Evolutionary conservation across 495 filamentous ascomycete genomes (phyloP).

Genomic region (Annulohypoxylon stygium): DNA sequence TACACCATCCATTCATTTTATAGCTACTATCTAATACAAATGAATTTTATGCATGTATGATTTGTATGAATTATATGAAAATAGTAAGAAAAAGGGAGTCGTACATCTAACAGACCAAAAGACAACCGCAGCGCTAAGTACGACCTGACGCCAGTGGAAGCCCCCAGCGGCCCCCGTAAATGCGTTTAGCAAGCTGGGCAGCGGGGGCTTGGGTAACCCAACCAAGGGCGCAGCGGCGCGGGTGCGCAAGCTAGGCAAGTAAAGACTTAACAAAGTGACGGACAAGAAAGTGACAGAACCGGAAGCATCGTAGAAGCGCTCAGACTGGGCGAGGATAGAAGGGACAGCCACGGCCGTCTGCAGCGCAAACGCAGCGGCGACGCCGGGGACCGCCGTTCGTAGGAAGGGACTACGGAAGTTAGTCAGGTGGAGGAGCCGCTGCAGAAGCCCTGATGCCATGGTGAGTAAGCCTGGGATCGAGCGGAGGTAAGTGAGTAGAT

Average conservation of each 20-base stretch:
- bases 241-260: constrained; percentile 69
- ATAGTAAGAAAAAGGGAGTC: constrained; percentile 25
- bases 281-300: constrained; percentile 72
- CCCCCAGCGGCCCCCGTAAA: constrained; percentile 51
- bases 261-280: constrained; percentile 68
- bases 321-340: constrained; percentile 67
- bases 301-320: constrained; percentile 75
- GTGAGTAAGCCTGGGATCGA: neutral
- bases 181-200: constrained; percentile 60
- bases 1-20: neutral
- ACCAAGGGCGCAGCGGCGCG: constrained; percentile 55
- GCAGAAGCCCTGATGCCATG: constrained; percentile 61
- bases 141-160: constrained; percentile 73
- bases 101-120: constrained; percentile 71
- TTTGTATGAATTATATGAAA: neutral
- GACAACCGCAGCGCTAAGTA: constrained; percentile 66
- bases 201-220: constrained; percentile 57
- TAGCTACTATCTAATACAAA: neutral
- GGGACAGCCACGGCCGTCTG: constrained; percentile 70
- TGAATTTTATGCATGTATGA: neutral
- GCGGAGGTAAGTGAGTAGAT: neutral
- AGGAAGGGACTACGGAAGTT: constrained; percentile 71
- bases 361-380: constrained; percentile 67
- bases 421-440: constrained; percentile 66
- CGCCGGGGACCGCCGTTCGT: constrained; percentile 68